Conservation (phyloP, 768 basidiomycete genomes). For the Boletus huronensis region DNA sequence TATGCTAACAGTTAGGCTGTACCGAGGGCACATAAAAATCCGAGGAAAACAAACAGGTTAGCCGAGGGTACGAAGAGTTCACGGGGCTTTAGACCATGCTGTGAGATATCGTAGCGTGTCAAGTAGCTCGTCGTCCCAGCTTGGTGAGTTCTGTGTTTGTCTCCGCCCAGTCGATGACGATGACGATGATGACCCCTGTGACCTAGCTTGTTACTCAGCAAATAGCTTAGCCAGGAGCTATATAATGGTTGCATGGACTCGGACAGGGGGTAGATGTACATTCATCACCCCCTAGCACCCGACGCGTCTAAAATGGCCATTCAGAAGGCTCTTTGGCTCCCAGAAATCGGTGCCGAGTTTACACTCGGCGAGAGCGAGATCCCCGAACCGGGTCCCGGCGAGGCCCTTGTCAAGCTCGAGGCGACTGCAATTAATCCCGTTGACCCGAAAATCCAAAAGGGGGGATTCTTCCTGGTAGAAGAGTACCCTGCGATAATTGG, state of each 20-base stretch:
- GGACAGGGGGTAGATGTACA: neutral
- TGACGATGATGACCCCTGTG: no score
- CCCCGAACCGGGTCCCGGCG: constrained; percentile 37
- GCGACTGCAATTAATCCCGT: constrained; percentile 45
- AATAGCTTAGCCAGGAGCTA: neutral
- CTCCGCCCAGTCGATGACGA: no score
- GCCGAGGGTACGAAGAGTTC: no score
- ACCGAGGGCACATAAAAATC: no score
- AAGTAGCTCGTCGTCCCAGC: no score
- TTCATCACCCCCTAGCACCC: neutral
- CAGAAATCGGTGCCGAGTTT: constrained; percentile 10
- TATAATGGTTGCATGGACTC: neutral
- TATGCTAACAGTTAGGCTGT: no score
- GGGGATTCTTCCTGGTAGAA: constrained; percentile 20
- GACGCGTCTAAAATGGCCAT: constrained; percentile 1
- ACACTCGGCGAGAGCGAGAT: constrained; percentile 17
- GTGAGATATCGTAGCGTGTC: no score
- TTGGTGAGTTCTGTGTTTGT: neutral
- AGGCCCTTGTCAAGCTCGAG: constrained; percentile 41
- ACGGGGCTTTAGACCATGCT: no score
- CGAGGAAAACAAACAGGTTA: no score
- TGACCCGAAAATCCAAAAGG: constrained; percentile 27
- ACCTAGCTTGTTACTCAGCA: neutral
- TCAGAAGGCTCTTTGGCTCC: constrained; percentile 19
- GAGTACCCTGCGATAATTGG: constrained; percentile 37